Conservation (phyloP, 1,284 basidiomycete species). For the Amylostereum chailletii region DNA sequence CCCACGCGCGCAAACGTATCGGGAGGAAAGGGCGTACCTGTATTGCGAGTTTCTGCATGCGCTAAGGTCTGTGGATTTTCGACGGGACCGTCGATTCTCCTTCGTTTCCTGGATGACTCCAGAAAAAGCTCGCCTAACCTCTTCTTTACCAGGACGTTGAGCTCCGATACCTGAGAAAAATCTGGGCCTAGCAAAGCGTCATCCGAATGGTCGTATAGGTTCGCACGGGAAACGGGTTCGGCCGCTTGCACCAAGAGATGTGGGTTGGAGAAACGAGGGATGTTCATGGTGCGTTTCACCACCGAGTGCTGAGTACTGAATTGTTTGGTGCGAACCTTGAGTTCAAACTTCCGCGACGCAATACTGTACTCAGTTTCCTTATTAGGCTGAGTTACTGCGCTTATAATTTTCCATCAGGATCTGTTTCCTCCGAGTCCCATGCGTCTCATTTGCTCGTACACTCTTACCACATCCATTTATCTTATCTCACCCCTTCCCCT, state of each 20-base stretch:
- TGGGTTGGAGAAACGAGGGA: constrained; percentile 21
- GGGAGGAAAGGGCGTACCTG: not conserved
- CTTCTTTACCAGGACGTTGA: constrained; percentile 6
- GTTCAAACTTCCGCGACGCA: no score
- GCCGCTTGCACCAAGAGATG: constrained; percentile 14
- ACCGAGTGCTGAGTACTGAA: constrained; percentile 3
- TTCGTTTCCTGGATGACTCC: constrained; percentile 9
- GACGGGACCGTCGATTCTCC: not conserved
- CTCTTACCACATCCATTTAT: no score
- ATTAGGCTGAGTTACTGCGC: not conserved
- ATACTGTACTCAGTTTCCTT: not conserved
- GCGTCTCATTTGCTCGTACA: no score
- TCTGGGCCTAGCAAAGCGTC: not conserved
- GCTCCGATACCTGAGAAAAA: not conserved
- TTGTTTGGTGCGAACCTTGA: not conserved
- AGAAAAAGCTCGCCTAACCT: constrained; percentile 1
- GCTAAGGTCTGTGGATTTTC: not conserved
- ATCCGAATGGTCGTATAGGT: constrained; percentile 11
- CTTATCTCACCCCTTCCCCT: no score
- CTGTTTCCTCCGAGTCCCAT: no score
- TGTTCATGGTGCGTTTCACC: constrained; percentile 11
- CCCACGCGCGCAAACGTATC: not conserved
- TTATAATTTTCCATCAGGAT: no score
- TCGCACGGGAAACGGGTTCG: constrained; percentile 19
- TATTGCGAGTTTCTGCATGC: not conserved